A percentile compares a stretch with the other conserved stretches of the same genome.
Conservation (phyloP, 345 rosid genomes). For the Aquilaria sinensis region DNA sequence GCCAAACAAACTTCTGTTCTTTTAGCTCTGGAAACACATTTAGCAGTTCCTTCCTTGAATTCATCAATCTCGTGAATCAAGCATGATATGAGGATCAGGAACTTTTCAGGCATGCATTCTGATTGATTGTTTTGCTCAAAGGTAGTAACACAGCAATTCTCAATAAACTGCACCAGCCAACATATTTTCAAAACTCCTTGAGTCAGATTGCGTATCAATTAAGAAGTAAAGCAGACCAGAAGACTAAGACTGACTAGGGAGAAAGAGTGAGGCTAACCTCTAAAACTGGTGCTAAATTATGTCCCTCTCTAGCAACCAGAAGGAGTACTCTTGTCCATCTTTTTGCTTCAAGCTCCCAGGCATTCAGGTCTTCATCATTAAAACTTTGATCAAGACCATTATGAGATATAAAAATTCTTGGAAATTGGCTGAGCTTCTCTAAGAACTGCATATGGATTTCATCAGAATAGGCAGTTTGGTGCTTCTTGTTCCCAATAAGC, state of each 20-base stretch:
- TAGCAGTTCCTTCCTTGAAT: conserved; percentile 38
- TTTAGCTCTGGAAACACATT: conserved; percentile 24
- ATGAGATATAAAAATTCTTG: conserved; percentile 36
- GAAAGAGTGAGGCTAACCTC: conserved; percentile 41
- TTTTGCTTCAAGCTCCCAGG: conserved; percentile 79
- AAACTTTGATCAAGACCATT: conserved; percentile 28
- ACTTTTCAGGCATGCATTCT: conserved; percentile 48
- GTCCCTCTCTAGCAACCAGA: conserved; percentile 42
- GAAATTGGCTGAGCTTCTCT: conserved; percentile 52
- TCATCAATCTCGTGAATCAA: conserved; percentile 58
- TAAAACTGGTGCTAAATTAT: conserved; percentile 39
- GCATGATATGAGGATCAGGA: conserved; percentile 48
- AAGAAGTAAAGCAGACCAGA: conserved; percentile 1
- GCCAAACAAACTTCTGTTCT: conserved; percentile 18
- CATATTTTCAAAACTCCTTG: conserved; percentile 13
- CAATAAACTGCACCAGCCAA: conserved; percentile 50
- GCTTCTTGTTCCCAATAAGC: conserved; percentile 43
- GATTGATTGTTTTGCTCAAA: conserved; percentile 38
- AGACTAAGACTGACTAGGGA: conserved; percentile 3
- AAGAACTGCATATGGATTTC: conserved; percentile 31
- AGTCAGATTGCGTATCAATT: conserved; percentile 1
- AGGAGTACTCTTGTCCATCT: conserved; percentile 80
- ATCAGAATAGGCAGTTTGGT: conserved; percentile 15
- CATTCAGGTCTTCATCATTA: conserved; percentile 84
- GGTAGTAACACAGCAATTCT: conserved; percentile 34